phyloP scores from a whole-genome alignment of 164 flowering plant genomes.

The Magnolia officinalis region DNA sequence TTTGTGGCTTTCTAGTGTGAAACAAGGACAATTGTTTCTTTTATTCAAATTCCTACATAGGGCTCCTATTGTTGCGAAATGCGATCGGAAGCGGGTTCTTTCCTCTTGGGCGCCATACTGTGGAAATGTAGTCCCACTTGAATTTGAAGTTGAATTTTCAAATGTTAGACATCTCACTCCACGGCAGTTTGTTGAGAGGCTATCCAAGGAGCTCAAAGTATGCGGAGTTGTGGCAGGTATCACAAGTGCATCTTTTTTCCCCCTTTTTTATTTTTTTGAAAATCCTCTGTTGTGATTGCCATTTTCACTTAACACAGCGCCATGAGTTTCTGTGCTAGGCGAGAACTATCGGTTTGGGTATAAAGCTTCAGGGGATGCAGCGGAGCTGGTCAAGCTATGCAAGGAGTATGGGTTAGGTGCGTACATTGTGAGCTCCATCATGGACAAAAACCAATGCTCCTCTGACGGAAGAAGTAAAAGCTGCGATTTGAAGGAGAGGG shows the following conservation, averaged over 20 bases:
- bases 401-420: constrained; percentile 67
- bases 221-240: constrained; percentile 95
- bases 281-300: background rate
- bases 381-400: constrained; percentile 66
- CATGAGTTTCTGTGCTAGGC: constrained; percentile 40
- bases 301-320: background rate
- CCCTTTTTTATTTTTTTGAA: background rate
- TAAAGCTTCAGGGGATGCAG: constrained; percentile 85
- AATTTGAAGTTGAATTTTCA: constrained; percentile 67
- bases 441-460: constrained; percentile 62
- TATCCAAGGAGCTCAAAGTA: constrained; percentile 70
- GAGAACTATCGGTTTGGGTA: constrained; percentile 94
- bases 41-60: constrained; percentile 29
- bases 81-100: constrained; percentile 80
- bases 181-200: constrained; percentile 78
- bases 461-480: constrained; percentile 7
- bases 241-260: background rate
- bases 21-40: too few relatives aligned
- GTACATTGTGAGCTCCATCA: constrained; percentile 72
- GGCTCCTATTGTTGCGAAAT: constrained; percentile 86
- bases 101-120: constrained; percentile 79
- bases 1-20: background rate
- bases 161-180: constrained; percentile 83
- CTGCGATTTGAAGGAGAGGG: constrained; percentile 52
- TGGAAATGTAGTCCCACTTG: constrained; percentile 56